A percentile compares a stretch with the other conserved stretches of the same genome.
Evolutionary conservation across 768 basidiomycete genomes (phyloP).

Genomic region (Kondoa subrosea): DNA sequence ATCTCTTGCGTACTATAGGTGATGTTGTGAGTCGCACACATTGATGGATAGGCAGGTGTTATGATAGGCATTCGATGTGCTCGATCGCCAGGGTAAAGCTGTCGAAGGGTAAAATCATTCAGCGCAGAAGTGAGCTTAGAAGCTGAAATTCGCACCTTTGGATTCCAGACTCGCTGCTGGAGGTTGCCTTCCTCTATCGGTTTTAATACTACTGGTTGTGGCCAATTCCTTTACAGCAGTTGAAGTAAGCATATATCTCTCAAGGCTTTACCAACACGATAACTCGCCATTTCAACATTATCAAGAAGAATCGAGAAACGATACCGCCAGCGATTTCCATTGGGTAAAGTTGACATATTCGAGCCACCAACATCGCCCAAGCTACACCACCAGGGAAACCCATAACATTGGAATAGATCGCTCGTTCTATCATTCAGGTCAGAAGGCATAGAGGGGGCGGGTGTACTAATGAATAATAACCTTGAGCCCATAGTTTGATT

Average conservation of each 20-base stretch:
- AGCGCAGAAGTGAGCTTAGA: neutral
- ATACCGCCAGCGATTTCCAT: slow-evolving; percentile 85
- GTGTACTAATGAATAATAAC: slow-evolving; percentile 34
- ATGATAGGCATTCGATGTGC: slow-evolving; percentile 99
- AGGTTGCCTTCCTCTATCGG: slow-evolving; percentile 59
- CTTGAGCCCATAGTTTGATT: slow-evolving; percentile 94
- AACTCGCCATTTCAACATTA: slow-evolving; percentile 86
- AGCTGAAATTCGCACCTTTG: slow-evolving; percentile 45
- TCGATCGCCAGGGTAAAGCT: slow-evolving; percentile 80
- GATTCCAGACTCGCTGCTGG: slow-evolving; percentile 58
- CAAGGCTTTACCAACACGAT: slow-evolving; percentile 8
- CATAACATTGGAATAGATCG: slow-evolving; percentile 94
- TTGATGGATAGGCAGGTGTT: slow-evolving; percentile 94
- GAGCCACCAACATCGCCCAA: slow-evolving; percentile 96
- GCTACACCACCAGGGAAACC: slow-evolving; percentile 96
- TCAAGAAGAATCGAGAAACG: slow-evolving; percentile 93
- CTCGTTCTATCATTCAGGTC: slow-evolving; percentile 46
- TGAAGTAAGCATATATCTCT: neutral
- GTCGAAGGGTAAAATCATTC: slow-evolving; percentile 14
- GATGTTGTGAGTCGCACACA: slow-evolving; percentile 98
- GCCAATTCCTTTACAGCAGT: slow-evolving; percentile 61
- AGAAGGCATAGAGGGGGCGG: neutral
- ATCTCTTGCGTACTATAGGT: slow-evolving; percentile 88
- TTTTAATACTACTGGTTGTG: slow-evolving; percentile 89
- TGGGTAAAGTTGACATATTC: slow-evolving; percentile 96